Base-by-base conservation (phyloP, 306 rosid species). In the Fragaria iinumae region DNA sequence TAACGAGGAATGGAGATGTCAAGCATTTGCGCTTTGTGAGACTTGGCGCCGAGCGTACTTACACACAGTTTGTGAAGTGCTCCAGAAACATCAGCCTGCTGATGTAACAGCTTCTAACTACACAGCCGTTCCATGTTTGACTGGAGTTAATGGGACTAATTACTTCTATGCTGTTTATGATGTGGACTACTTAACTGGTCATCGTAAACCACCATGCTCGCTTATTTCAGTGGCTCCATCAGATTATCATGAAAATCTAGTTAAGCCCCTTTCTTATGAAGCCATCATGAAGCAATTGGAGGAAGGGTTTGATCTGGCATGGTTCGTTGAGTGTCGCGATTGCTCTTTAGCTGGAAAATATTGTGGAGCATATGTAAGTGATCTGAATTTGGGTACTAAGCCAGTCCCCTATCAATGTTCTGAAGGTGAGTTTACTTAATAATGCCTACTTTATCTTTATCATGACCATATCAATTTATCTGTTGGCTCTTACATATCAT, bases 291-390 rank as follows among this genome's bases (percentile, higher is more conserved):
- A 57, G 29, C 21, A 73, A 8, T 17, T 73, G 63, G 17, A 56
- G 57, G 38, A 44, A 4, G 79, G 79, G 36, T 80, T 73, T 43
- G 63, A 55, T 41, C 32, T 80, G 8, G 63, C 17, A 29, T 80
- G 83, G 83, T 73, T 79, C 4, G 34, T 80, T 43, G 0, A 20
- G n/a, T 80, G 79, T 49, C 57, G 83, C 21, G 70, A 80, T 44
- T 80, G 83, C 29, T 5, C 64, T 43, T 63, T 36, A 21, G 41
- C 62, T 52, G 75, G 83, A 4, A 55, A 56, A 21, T 29, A 4
- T 4, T 79, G 83, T 14, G 11, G 32, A 36, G 72, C 36, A 63
- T 9, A 14, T 29, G 44, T 6, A 39, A 8, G 16, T 67, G 74
- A 39, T 39, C 3, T 25, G 57, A 67, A 63, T 60, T 25, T 27